Evolutionary conservation across 2,329 filamentous ascomycete species (phyloP), one percentile per base, ranked within the genome.

Genomic region (Nemania diffusa): DNA sequence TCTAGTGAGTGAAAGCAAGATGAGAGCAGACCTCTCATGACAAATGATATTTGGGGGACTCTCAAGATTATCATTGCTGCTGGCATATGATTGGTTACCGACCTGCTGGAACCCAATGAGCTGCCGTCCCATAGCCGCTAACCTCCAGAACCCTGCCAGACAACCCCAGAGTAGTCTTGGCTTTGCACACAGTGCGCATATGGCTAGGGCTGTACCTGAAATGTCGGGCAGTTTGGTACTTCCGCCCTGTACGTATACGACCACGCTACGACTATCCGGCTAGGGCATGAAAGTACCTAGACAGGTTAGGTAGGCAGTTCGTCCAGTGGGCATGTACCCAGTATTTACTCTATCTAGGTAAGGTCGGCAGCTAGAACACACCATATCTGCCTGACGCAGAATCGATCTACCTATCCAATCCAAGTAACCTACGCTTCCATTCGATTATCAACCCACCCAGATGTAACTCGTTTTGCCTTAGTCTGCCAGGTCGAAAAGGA

Each of bases 71-170:
- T 50, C 44, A 55, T 15, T n/a, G 24, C 17, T 26, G 9, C 15
- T 17, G 40, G 20, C 8, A 42, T 50, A 1, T 72, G 29, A 75
- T 75, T 76, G 74, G 74, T 74, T 75, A 74, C 74, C 74, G 67
- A 67, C 70, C 34, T 56, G 51, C 22, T 46, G 74, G 74, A 65
- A 74, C 68, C 58, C 69, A 70, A 70, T 67, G 20, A 67, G 32
- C 42, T 3, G 1, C 17, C 3, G 15, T 15, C 5, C 7, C n/a
- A 17, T 69, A 61, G 68, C 58, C 68, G 68, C 68, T 66, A 68
- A 32, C 29, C 7, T 53, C 51, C 26, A 34, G 20, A 57, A 8
- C 46, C 65, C 55, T 61, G 60, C 22, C 37, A 42, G 32, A 29
- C 20, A 34, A 57, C 51, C 64, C 62, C 64, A 56, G 56, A 37